Base-by-base conservation (phyloP, 768 basidiomycete species). In the Artomyces pyxidatus region DNA sequence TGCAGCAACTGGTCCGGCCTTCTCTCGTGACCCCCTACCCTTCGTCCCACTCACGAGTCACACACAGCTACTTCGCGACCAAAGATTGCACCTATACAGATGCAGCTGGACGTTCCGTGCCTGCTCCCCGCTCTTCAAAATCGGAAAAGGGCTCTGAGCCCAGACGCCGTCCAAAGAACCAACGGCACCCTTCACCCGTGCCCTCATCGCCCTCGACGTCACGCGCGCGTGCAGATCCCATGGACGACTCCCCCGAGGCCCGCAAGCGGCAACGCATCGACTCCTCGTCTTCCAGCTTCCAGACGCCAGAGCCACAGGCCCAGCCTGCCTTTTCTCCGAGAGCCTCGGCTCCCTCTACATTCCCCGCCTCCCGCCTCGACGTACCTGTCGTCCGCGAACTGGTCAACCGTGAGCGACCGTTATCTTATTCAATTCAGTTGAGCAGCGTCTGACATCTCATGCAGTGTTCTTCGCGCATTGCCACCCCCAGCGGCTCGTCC, bases 51-150 rank as follows among this genome's bases (percentile, higher is more conserved):
- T 52, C 50, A 42, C 49, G 40, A 51, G 50, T 61, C 48, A 42
- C 17, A 41, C 26, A 53, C 61, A 89, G 86, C 58, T 88, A 80
- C 62, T 90, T 83, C 63, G 87, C 88, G 51, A 83, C 82, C 55
- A 89, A 89, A 64, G 69, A 76, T 27, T 90, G 88, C 65, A 79
- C 82, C 2, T 90, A 90, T 63, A 88, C 85, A 9, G 87, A 90
- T 53, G 72, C 85, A 21, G 75, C 81, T 19, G 88, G 88, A 29
- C 81, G 84, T 40, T 73, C 80, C n/a, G 88, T 90, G 10, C 83
- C 87, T 35, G 85, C 88, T 0, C 55, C 88, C 73, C 47, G 49
- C 21, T 52, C 51, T 22, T 54, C 57, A 17, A 49, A 58, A 48
- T 37, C 57, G 6, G 53, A 55, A 40, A 55, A 55, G 43, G 46